phyloP scores from a whole-genome alignment of 805 yeast species.

The Teunomyces stri region DNA sequence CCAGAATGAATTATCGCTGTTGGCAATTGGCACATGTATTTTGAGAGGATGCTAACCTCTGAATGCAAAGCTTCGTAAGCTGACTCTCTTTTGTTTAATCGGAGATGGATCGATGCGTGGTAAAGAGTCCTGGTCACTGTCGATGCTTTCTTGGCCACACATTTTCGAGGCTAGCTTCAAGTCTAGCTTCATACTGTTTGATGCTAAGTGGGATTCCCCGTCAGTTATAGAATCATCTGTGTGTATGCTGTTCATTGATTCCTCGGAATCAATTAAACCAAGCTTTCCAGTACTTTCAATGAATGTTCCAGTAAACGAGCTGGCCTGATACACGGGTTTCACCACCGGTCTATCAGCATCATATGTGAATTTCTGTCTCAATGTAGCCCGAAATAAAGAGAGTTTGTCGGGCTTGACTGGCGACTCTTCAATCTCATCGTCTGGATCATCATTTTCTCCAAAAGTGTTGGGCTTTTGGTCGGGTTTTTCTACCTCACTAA shows the following conservation, averaged over 20 bases:
- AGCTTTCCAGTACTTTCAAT: neutral
- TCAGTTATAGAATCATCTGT: neutral
- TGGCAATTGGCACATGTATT: constrained; percentile 47
- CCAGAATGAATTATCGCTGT: constrained; percentile 34
- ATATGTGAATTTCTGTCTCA: constrained; percentile 23
- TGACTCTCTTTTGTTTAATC: constrained; percentile 2
- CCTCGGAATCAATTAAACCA: neutral
- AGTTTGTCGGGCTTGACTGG: constrained; percentile 25
- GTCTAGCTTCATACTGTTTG: neutral
- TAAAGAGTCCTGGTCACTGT: neutral
- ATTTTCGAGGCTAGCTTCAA: neutral
- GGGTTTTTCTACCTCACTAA: constrained; percentile 3
- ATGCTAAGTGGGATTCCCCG: neutral
- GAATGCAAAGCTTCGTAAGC: constrained; percentile 16
- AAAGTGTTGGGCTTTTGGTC: neutral
- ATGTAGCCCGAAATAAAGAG: constrained; percentile 11
- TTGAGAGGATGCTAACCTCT: constrained; percentile 41
- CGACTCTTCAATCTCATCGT: constrained; percentile 41
- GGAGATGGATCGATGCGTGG: neutral
- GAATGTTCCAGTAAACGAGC: neutral
- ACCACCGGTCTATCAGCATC: constrained; percentile 6
- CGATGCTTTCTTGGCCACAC: constrained; percentile 1
- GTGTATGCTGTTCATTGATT: neutral
- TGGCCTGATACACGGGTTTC: neutral
- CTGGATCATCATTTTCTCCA: constrained; percentile 21